Conservation (phyloP, 2,329 filamentous ascomycete species). For the Apiospora arundinis region DNA sequence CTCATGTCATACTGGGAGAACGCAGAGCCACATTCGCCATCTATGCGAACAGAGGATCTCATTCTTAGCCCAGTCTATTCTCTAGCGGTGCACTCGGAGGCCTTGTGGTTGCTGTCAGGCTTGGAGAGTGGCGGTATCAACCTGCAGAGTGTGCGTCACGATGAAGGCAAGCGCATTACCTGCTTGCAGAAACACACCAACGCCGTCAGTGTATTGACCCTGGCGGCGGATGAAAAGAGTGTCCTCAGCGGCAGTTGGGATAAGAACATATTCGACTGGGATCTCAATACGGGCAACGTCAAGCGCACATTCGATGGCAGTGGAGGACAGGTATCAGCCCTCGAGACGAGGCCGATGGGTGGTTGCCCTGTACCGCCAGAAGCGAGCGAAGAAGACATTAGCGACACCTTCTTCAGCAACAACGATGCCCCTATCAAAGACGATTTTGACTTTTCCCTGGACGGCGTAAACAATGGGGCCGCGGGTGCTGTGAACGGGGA, state of each 20-base stretch:
- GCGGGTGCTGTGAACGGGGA: slow-evolving; percentile 42
- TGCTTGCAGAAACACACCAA: slow-evolving; percentile 85
- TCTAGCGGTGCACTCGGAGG: slow-evolving; percentile 86
- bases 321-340: slow-evolving; percentile 83
- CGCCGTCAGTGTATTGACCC: slow-evolving; percentile 84
- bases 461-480: slow-evolving; percentile 42
- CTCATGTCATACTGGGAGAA: slow-evolving; percentile 99
- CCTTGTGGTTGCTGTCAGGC: slow-evolving; percentile 89
- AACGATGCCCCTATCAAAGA: slow-evolving; percentile 67
- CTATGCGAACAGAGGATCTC: slow-evolving; percentile 59
- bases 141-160: slow-evolving; percentile 88
- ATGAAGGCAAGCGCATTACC: slow-evolving; percentile 89
- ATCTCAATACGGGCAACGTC: slow-evolving; percentile 83
- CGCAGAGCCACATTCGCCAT: slow-evolving; percentile 69
- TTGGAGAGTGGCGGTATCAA: slow-evolving; percentile 92
- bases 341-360: slow-evolving; percentile 83
- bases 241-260: slow-evolving; percentile 96
- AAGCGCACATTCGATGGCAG: slow-evolving; percentile 78
- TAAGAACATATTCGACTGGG: slow-evolving; percentile 93
- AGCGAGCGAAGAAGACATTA: slow-evolving; percentile 63
- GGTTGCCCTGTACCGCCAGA: slow-evolving; percentile 78
- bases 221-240: slow-evolving; percentile 84
- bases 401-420: slow-evolving; percentile 79
- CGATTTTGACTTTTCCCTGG: slow-evolving; percentile 43
- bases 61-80: slow-evolving; percentile 91